Evolutionary conservation across 1,284 basidiomycete species (phyloP), one percentile per base, ranked within the genome.

Genomic region (Sanguinoderma infundibulare): DNA sequence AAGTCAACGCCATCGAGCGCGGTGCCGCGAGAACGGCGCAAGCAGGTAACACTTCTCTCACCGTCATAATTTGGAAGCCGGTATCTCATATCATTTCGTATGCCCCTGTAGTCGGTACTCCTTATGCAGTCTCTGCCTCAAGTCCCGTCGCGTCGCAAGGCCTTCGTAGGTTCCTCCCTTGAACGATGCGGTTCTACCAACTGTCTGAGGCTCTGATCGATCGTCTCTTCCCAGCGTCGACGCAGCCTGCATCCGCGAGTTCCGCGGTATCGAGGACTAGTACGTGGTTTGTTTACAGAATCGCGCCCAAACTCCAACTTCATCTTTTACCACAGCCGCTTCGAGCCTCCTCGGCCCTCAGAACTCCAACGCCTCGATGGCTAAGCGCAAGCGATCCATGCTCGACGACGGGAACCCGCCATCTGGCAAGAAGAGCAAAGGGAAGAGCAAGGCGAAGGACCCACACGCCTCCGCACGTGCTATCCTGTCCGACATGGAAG

Each of bases 401-500:
- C 2, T n/a, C 38, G n/a, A 39, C n/a, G 28, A 52, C 24, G 8
- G 39, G 30, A n/a, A 32, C 53, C 10, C 24, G 47, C 3, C 52
- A 30, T 20, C 39, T 38, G 54, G 32, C 39, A 64, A 55, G 49
- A 59, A 64, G 62, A 60, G 57, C 49, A 62, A 69, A 35, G 60
- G 57, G 9, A 64, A 61, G 44, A 55, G 66, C 24, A 67, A 59
- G 39, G 64, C 67, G 38, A 62, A 61, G 26, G 62, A 69, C 39
- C 63, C 62, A 4, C 53, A 60, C n/a, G 67, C 59, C 6, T 59
- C 51, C 28, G 59, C 71, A 14, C 64, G 69, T 32, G 55, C 61
- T 30, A 54, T 72, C 1, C 67, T 76, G 20, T 62, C 63, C 7
- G 66, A 57, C 6, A 67, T 72, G 40, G 75, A 74, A 44, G 74